These are phyloP conservation scores for Blastosporella zonata DNA, from an alignment of 1,284 basidiomycete species.

Conservation along the genomic window DNA sequence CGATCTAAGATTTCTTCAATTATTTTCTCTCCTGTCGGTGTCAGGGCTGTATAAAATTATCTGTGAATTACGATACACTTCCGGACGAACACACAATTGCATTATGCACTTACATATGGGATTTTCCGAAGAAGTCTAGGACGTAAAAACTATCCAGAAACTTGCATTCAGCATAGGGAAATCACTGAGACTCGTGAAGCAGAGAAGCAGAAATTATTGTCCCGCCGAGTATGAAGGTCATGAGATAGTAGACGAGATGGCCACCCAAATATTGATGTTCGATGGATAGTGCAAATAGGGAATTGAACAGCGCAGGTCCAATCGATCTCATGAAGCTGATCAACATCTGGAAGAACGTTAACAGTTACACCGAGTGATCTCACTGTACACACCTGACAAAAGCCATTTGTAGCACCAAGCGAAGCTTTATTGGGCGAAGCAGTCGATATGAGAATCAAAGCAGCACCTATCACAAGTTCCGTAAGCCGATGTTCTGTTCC, in stretches of 20 bases:
- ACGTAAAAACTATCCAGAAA: too few species aligned
- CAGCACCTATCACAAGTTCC: conserved; percentile 13
- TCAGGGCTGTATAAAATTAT: too few species aligned
- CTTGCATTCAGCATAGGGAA: too few species aligned
- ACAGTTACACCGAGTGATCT: neutral
- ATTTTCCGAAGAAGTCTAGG: too few species aligned
- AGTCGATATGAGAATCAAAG: conserved; percentile 20
- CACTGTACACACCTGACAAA: conserved; percentile 38
- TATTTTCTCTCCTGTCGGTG: too few species aligned
- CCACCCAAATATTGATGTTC: conserved; percentile 53
- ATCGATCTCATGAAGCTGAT: conserved; percentile 63
- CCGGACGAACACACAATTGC: too few species aligned
- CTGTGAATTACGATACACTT: too few species aligned
- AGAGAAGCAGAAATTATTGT: conserved; percentile 10
- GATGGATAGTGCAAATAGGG: conserved; percentile 68
- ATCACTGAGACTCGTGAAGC: conserved; percentile 2
- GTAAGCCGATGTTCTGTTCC: neutral
- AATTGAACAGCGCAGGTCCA: conserved; percentile 67
- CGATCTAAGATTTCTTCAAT: too few species aligned
- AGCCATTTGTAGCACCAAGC: conserved; percentile 75
- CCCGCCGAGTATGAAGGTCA: conserved; percentile 30
- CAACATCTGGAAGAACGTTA: conserved; percentile 31
- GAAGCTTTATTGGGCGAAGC: conserved; percentile 33
- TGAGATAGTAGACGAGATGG: conserved; percentile 57
- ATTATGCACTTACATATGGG: too few species aligned